Evolutionary conservation across 805 yeast genomes (phyloP).

Genomic region (Nakazawaea siamensis): DNA sequence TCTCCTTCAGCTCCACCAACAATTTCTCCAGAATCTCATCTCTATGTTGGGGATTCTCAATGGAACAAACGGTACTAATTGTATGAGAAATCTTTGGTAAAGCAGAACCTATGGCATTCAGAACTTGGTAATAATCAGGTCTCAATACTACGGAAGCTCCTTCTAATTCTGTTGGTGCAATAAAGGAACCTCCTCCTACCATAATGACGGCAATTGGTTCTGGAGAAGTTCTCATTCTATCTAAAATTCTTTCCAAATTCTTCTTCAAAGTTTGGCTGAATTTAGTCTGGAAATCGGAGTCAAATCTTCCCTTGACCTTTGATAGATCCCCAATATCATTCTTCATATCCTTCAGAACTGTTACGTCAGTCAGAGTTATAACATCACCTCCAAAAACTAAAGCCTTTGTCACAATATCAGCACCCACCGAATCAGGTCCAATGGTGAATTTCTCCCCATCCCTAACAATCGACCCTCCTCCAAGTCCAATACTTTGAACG

Average conservation of each 20-base stretch:
- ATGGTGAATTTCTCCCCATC: conserved; percentile 20
- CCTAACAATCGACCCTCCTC: conserved; percentile 40
- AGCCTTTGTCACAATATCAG: conserved; percentile 27
- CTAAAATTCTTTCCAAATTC: conserved; percentile 31
- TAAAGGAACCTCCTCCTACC: conserved; percentile 45
- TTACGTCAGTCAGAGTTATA: conserved; percentile 31
- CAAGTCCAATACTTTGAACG: conserved; percentile 39
- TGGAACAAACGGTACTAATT: conserved; percentile 14
- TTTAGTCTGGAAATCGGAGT: conserved; percentile 8
- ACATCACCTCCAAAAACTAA: conserved; percentile 34
- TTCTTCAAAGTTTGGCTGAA: conserved; percentile 15
- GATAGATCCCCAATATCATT: conserved; percentile 20
- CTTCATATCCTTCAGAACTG: conserved; percentile 16
- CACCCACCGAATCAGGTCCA: conserved; percentile 43
- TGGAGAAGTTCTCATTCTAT: conserved; percentile 35
- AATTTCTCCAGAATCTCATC: conserved; percentile 15
- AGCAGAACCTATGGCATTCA: conserved; percentile 46
- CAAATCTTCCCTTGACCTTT: conserved; percentile 16
- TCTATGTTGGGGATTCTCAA: conserved; percentile 12
- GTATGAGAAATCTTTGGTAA: conserved; percentile 33
- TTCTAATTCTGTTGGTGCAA: conserved; percentile 27
- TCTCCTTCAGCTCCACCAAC: conserved; percentile 13
- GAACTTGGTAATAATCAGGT: conserved; percentile 34
- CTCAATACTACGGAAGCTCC: conserved; percentile 34
- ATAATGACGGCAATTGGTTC: conserved; percentile 33